Percentiles rank a stretch among this genome's conserved stretches.
Evolutionary conservation across 495 filamentous ascomycete genomes (phyloP).

Genomic region (Aspergillus leporis): DNA sequence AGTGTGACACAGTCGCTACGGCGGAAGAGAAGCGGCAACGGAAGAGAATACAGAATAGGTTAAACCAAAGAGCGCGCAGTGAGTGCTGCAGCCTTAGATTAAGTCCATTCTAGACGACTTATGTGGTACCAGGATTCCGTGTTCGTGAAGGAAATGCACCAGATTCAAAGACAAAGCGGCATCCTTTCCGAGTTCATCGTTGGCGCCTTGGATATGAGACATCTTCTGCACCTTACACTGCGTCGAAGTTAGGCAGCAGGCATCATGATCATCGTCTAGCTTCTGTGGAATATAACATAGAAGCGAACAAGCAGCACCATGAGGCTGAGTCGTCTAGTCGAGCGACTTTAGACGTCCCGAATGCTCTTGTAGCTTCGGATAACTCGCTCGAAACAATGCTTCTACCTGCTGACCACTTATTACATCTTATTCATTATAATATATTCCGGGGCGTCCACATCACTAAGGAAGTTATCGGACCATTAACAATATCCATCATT

Average conservation of each 20-base stretch:
- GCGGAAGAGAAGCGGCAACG: conserved; percentile 12
- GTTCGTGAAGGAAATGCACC: neutral
- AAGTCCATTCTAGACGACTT: neutral
- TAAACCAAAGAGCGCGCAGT: conserved; percentile 19
- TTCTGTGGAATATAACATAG: too few species aligned
- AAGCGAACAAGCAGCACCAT: neutral
- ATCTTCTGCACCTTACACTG: too few species aligned
- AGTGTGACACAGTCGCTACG: neutral
- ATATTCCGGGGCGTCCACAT: conserved; percentile 9
- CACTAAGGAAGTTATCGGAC: conserved; percentile 3
- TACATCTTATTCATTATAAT: conserved; percentile 14
- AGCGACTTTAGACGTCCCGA: neutral
- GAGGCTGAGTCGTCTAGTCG: neutral
- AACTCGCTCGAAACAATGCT: neutral
- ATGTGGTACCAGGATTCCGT: conserved; percentile 8
- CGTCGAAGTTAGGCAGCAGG: too few species aligned
- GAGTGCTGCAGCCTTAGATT: neutral
- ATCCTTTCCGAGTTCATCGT: conserved; percentile 6
- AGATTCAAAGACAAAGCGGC: neutral
- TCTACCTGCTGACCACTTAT: conserved; percentile 12
- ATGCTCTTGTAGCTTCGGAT: too few species aligned
- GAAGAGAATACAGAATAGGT: conserved; percentile 15
- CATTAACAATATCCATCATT: neutral
- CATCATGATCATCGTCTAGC: too few species aligned
- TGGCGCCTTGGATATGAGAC: conserved; percentile 11